Percentiles rank a stretch among this genome's conserved stretches.
Conservation (phyloP, 2,329 filamentous ascomycete species). For the Paecilomyces dactylethromorphus region DNA sequence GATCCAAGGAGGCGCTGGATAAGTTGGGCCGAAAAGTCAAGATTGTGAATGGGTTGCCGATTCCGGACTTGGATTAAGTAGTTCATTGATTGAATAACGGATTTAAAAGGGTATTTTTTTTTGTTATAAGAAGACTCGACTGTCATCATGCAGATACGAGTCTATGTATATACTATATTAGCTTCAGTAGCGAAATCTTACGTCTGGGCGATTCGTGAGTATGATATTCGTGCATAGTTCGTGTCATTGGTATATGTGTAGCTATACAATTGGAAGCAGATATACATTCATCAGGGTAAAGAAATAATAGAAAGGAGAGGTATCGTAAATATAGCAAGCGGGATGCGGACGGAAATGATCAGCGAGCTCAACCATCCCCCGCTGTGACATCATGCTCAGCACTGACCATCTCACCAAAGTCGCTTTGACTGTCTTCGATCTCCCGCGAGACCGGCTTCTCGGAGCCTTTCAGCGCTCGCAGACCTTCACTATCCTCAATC, state of each 20-base stretch:
- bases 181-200: no score
- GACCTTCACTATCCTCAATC: slow-evolving; percentile 42
- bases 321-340: not conserved
- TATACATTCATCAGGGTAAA: not conserved
- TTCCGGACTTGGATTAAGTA: slow-evolving; percentile 58
- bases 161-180: no score
- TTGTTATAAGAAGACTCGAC: no score
- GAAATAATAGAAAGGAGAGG: not conserved
- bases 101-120: no score
- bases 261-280: not conserved
- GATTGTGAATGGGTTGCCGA: slow-evolving; percentile 68
- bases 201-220: no score
- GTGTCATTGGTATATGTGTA: not conserved
- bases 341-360: not conserved
- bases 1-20: slow-evolving; percentile 61
- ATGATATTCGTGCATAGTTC: not conserved
- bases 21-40: slow-evolving; percentile 63
- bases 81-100: no score
- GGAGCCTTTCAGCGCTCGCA: slow-evolving; percentile 21
- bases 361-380: not conserved
- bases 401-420: slow-evolving; percentile 28
- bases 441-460: slow-evolving; percentile 1
- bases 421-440: slow-evolving; percentile 9
- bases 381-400: slow-evolving; percentile 1
- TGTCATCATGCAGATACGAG: no score